These are phyloP conservation scores for Phytophthora cajani DNA, from an alignment of 352 stramenopile species.

Conservation along the genomic window DNA sequence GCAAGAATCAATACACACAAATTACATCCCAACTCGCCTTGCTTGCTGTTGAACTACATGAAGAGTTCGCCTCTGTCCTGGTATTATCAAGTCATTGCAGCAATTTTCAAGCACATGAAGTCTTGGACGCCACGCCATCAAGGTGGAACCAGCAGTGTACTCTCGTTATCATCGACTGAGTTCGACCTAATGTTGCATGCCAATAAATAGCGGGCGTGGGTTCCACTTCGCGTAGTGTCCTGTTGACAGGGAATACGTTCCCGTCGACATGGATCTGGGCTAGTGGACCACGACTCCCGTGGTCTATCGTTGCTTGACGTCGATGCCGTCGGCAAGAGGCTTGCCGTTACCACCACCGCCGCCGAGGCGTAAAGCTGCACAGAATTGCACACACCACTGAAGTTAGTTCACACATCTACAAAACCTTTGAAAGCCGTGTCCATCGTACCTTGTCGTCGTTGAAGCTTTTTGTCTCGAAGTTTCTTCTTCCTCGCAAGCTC, in stretches of 20 bases:
- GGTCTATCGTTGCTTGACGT: conserved; percentile 44
- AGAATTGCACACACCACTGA: background rate
- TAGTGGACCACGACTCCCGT: conserved; percentile 17
- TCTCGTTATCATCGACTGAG: conserved; percentile 19
- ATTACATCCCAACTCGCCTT: conserved; percentile 8
- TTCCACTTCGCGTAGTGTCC: conserved; percentile 13
- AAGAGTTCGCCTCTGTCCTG: background rate
- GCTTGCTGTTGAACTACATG: too few relatives aligned
- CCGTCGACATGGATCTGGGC: conserved; percentile 1
- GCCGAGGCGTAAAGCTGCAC: conserved; percentile 33
- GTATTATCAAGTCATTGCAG: background rate
- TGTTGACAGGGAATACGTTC: background rate
- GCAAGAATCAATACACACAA: conserved; percentile 23
- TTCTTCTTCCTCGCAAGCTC: conserved; percentile 77
- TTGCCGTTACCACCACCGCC: conserved; percentile 34
- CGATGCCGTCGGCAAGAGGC: conserved; percentile 24
- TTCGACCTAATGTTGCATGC: conserved; percentile 18
- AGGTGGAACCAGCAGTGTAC: conserved; percentile 11
- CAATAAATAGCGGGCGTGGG: conserved; percentile 45
- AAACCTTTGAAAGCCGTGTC: background rate
- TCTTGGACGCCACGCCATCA: background rate
- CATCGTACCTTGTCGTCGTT: conserved; percentile 61
- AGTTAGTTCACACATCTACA: background rate
- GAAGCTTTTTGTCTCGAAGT: conserved; percentile 74
- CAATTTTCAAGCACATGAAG: background rate